Conservation (phyloP, 2,329 filamentous ascomycete species). For the Blastomyces gilchristii region DNA sequence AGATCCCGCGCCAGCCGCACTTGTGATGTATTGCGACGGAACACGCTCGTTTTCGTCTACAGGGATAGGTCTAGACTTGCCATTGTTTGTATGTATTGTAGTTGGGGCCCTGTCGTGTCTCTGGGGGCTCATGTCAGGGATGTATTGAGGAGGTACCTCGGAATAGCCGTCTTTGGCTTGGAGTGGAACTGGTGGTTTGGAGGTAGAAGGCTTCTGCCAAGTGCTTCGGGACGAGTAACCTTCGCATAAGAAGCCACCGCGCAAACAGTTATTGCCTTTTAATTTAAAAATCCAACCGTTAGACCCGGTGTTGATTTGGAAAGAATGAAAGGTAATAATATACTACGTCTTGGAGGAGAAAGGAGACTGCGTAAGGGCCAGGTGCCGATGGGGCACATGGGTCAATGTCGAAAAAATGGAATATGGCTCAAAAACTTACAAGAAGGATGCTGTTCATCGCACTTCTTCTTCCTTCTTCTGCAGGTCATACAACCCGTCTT, state of each 20-base stretch:
- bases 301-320: conserved; percentile 11
- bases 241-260: conserved; percentile 81
- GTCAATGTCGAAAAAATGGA: neutral
- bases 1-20: conserved; percentile 28
- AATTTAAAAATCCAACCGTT: conserved; percentile 3
- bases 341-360: conserved; percentile 1
- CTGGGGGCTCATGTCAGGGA: conserved; percentile 29
- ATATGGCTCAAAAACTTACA: conserved; percentile 49
- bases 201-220: conserved; percentile 67
- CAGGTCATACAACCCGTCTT: conserved; percentile 95
- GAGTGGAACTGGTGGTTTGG: conserved; percentile 59
- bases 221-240: conserved; percentile 74
- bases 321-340: conserved; percentile 11
- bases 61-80: conserved; percentile 37
- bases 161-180: conserved; percentile 65
- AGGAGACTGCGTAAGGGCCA: neutral
- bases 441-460: conserved; percentile 84
- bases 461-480: conserved; percentile 90
- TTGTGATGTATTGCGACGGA: conserved; percentile 31
- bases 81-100: conserved; percentile 33
- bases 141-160: conserved; percentile 27
- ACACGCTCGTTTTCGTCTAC: conserved; percentile 37
- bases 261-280: conserved; percentile 78
- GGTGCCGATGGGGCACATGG: too few relatives aligned
- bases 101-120: conserved; percentile 30